phyloP scores from a whole-genome alignment of 345 rosid species.

The Lumnitzera racemosa region DNA sequence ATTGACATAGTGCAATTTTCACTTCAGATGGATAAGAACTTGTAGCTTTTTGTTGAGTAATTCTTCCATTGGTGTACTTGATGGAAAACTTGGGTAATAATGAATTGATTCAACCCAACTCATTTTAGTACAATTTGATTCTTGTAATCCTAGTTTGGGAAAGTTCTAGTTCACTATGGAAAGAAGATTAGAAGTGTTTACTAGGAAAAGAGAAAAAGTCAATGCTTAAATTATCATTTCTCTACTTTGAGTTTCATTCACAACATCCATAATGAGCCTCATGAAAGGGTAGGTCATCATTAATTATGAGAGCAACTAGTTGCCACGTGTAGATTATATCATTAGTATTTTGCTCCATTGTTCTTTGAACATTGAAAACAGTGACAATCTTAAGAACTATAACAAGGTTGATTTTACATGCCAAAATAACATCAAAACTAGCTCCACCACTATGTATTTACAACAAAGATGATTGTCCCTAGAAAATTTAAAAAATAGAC shows the following conservation, averaged over 20 bases:
- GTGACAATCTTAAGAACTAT: slow-evolving; percentile 20
- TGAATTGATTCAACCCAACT: slow-evolving; percentile 21
- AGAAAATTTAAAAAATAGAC: too few species aligned
- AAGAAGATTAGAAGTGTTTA: slow-evolving; percentile 8
- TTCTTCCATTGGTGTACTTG: slow-evolving; percentile 8
- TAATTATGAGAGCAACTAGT: slow-evolving; percentile 11
- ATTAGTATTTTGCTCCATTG: slow-evolving; percentile 15
- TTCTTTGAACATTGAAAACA: slow-evolving; percentile 13
- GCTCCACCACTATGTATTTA: slow-evolving; percentile 44
- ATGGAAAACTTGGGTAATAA: slow-evolving; percentile 3
- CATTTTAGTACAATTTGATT: slow-evolving; percentile 19
- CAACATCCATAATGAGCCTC: slow-evolving; percentile 6
- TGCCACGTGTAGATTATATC: slow-evolving; percentile 19
- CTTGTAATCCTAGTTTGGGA: slow-evolving; percentile 19
- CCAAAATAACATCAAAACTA: slow-evolving; percentile 48
- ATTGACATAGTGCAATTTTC: slow-evolving; percentile 24
- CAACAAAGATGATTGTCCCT: too few species aligned
- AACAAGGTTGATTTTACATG: slow-evolving; percentile 38
- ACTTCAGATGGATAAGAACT: slow-evolving; percentile 5
- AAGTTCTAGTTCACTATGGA: slow-evolving; percentile 7
- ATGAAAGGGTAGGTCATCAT: slow-evolving; percentile 17
- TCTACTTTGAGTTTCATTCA: not conserved
- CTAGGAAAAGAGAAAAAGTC: slow-evolving; percentile 21
- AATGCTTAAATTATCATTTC: slow-evolving; percentile 12
- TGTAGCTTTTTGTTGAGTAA: slow-evolving; percentile 10